A percentile compares a stretch with the other conserved stretches of the same genome.
These are phyloP conservation scores for Evernia prunastri DNA, from an alignment of 495 filamentous ascomycete genomes.

Conservation along the genomic window DNA sequence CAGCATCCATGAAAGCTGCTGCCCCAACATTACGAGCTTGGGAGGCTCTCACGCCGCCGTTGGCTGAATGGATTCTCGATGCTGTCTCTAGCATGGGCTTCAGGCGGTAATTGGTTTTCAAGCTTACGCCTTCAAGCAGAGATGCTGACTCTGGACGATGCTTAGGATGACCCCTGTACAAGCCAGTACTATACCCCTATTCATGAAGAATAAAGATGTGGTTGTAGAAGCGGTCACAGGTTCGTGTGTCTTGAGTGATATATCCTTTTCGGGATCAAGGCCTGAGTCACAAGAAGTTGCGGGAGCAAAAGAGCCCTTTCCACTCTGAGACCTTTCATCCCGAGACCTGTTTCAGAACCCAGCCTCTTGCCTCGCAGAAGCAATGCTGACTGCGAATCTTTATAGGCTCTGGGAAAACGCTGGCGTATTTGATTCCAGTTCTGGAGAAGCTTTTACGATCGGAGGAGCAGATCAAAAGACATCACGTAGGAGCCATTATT, in stretches of 20 bases:
- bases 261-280: no score
- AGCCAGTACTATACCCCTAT: conserved; percentile 85
- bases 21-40: conserved; percentile 53
- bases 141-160: background rate
- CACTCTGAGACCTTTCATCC: no score
- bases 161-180: conserved; percentile 80
- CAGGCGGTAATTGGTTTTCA: conserved; percentile 35
- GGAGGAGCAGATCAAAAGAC: conserved; percentile 71
- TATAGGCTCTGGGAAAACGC: conserved; percentile 89
- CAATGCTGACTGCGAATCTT: no score
- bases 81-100: conserved; percentile 82
- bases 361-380: no score
- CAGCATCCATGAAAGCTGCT: background rate
- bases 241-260: no score
- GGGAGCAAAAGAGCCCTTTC: no score
- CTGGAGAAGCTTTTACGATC: conserved; percentile 74
- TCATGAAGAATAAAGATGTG: conserved; percentile 90
- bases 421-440: conserved; percentile 84
- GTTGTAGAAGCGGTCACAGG: conserved; percentile 96
- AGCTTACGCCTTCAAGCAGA: background rate
- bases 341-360: no score
- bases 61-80: conserved; percentile 89
- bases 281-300: no score
- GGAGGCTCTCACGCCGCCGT: conserved; percentile 65
- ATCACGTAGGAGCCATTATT: conserved; percentile 85